Evolutionary conservation across 2,329 filamentous ascomycete species (phyloP).

Genomic region (Scedosporium boydii): DNA sequence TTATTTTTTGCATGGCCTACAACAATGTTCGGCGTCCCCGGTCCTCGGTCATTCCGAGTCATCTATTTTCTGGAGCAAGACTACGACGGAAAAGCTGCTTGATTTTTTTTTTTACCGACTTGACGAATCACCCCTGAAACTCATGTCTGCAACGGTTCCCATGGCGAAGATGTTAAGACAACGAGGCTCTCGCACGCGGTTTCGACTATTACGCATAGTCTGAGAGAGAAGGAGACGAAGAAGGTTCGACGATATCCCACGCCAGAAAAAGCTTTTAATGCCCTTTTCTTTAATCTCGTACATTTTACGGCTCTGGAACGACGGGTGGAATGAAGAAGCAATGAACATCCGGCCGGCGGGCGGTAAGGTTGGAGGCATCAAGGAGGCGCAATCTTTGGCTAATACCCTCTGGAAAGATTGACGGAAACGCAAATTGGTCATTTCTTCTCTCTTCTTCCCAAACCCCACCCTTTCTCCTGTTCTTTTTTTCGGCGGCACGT

Average conservation of each 20-base stretch:
- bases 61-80: slow-evolving; percentile 7
- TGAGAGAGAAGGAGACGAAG: not conserved
- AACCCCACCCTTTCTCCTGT: not conserved
- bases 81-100: slow-evolving; percentile 6
- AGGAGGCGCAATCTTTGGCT: slow-evolving; percentile 5
- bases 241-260: not conserved
- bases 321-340: not conserved
- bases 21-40: slow-evolving; percentile 7
- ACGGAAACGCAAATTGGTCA: not conserved
- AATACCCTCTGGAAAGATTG: slow-evolving; percentile 4
- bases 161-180: not conserved
- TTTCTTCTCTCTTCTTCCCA: not conserved
- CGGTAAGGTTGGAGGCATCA: not conserved
- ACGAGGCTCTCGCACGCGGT: not conserved
- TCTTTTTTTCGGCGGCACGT: not conserved
- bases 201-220: not conserved
- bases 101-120: slow-evolving; percentile 2
- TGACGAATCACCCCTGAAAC: slow-evolving; percentile 1
- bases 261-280: not conserved
- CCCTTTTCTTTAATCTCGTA: not conserved
- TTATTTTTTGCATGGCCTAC: slow-evolving; percentile 7
- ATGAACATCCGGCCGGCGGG: slow-evolving; percentile 2
- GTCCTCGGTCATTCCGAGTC: slow-evolving; percentile 7
- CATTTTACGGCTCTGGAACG: slow-evolving; percentile 1
- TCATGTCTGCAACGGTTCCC: slow-evolving; percentile 4